Evolutionary conservation across 352 stramenopile species (phyloP).

Genomic region (Stephanocyclus meneghinianus): DNA sequence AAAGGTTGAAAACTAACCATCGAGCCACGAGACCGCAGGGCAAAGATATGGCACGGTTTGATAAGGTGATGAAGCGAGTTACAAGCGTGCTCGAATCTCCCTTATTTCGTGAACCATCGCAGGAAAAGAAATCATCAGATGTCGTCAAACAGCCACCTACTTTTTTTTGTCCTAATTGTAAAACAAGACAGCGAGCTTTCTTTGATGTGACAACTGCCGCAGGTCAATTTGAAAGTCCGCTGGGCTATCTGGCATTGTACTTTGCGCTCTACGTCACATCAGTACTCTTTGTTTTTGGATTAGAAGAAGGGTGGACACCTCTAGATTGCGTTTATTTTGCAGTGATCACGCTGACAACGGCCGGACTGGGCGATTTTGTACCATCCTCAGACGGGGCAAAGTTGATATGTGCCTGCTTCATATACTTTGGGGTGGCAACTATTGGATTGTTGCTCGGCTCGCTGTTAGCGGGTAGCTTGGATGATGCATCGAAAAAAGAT

Average conservation of each 20-base stretch:
- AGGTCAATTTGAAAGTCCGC: conserved; percentile 63
- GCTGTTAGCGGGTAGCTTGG: conserved; percentile 76
- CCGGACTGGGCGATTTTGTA: conserved; percentile 79
- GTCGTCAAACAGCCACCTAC: conserved; percentile 42
- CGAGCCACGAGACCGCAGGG: not conserved
- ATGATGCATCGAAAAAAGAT: conserved; percentile 67
- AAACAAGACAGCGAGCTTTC: conserved; percentile 77
- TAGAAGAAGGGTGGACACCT: conserved; percentile 78
- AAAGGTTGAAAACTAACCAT: conserved; percentile 12
- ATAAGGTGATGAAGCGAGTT: conserved; percentile 37
- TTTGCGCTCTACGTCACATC: conserved; percentile 78
- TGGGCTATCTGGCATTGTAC: conserved; percentile 72
- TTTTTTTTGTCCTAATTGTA: conserved; percentile 79
- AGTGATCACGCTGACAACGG: conserved; percentile 75
- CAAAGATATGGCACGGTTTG: conserved; percentile 35
- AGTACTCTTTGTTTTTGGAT: conserved; percentile 81
- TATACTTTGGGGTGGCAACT: conserved; percentile 82
- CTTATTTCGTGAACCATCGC: conserved; percentile 17
- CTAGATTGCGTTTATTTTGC: conserved; percentile 84
- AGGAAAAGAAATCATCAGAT: conserved; percentile 26
- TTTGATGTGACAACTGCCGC: conserved; percentile 73
- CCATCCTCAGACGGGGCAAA: conserved; percentile 74
- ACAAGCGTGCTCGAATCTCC: conserved; percentile 36
- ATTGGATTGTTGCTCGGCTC: conserved; percentile 83
- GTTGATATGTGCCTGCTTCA: conserved; percentile 81